Percentiles rank a stretch among this genome's conserved stretches.
Conservation (phyloP, 345 rosid species). For the Pistacia vera region DNA sequence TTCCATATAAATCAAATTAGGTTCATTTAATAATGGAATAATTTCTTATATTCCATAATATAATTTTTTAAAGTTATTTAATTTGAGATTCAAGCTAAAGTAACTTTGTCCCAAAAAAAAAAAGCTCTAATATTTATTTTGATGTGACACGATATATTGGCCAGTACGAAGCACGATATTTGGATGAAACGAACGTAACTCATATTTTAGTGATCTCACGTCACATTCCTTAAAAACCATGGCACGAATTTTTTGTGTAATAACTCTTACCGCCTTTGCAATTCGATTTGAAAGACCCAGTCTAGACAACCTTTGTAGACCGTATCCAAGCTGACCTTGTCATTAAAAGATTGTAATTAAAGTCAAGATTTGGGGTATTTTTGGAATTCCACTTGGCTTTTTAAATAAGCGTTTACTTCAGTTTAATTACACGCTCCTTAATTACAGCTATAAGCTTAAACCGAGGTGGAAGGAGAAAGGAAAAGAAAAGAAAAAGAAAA, state of each 20-base stretch:
- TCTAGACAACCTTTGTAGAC: conserved; percentile 28
- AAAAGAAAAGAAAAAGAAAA: conserved; percentile 20
- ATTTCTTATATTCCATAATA: neutral
- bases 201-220: too few relatives aligned
- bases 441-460: conserved; percentile 22
- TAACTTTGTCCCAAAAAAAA: neutral
- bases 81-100: neutral
- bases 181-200: too few relatives aligned
- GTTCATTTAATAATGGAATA: too few relatives aligned
- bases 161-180: too few relatives aligned
- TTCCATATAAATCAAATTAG: too few relatives aligned
- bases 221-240: too few relatives aligned
- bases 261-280: conserved; percentile 7
- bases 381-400: conserved; percentile 11
- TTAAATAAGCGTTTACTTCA: conserved; percentile 20
- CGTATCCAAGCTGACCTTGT: conserved; percentile 15
- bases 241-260: neutral
- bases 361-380: conserved; percentile 26
- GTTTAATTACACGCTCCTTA: conserved; percentile 16
- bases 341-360: conserved; percentile 20
- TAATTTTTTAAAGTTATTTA: neutral
- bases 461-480: conserved; percentile 8
- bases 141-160: neutral
- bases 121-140: neutral
- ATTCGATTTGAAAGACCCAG: conserved; percentile 22